These are phyloP conservation scores for Staphylotrichum longicolle DNA, from an alignment of 495 filamentous ascomycete genomes.

Conservation along the genomic window DNA sequence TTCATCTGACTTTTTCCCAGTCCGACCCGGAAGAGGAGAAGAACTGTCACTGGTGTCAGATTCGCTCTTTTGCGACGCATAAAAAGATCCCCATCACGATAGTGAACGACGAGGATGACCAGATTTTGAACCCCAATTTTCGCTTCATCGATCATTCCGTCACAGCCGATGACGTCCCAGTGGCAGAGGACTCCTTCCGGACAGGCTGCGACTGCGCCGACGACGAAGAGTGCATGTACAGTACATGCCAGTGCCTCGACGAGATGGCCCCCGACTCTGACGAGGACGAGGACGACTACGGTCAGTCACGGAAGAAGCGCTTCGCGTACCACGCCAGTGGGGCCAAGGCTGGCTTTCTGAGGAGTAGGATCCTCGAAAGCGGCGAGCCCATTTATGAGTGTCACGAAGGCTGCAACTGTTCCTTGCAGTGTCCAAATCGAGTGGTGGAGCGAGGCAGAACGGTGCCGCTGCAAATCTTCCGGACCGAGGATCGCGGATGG, in stretches of 20 bases:
- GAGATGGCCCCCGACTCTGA: constrained; percentile 46
- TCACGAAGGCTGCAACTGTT: constrained; percentile 67
- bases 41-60: constrained; percentile 52
- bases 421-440: constrained; percentile 66
- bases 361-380: constrained; percentile 48
- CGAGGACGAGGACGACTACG: constrained; percentile 26
- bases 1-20: constrained; percentile 11
- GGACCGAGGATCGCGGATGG: constrained; percentile 75
- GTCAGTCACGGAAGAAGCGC: constrained; percentile 25
- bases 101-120: constrained; percentile 44
- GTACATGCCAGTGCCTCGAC: constrained; percentile 52
- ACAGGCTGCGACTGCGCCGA: constrained; percentile 54
- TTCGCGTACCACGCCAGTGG: constrained; percentile 49
- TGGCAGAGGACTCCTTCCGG: constrained; percentile 48
- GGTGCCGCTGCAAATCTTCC: constrained; percentile 77
- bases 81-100: constrained; percentile 44
- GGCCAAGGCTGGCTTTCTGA: constrained; percentile 42
- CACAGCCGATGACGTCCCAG: constrained; percentile 44
- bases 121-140: constrained; percentile 49
- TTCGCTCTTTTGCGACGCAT: constrained; percentile 46
- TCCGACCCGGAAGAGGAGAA: constrained; percentile 32
- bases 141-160: constrained; percentile 51
- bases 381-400: constrained; percentile 80
- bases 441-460: constrained; percentile 77
- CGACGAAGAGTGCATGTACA: constrained; percentile 48